These are phyloP conservation scores for Microcyclosporella mali DNA, from an alignment of 2,329 filamentous ascomycete genomes.

Conservation along the genomic window DNA sequence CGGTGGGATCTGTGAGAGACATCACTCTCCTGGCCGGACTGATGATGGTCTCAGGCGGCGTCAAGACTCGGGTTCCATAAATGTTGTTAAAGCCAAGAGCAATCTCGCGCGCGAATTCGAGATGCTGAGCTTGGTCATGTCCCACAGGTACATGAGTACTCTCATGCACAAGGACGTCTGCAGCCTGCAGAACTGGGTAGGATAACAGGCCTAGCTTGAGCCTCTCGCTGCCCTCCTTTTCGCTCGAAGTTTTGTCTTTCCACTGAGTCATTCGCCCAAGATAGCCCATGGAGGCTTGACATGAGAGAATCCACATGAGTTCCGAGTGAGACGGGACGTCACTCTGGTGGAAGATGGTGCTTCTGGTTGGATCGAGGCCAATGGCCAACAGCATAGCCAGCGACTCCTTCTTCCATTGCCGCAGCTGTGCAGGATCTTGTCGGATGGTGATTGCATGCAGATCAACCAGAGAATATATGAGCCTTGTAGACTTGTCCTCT, in stretches of 20 bases:
- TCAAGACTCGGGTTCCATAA: slow-evolving; percentile 55
- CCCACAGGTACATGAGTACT: slow-evolving; percentile 94
- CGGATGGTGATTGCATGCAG: slow-evolving; percentile 84
- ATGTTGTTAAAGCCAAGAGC: slow-evolving; percentile 80
- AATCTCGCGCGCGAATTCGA: slow-evolving; percentile 85
- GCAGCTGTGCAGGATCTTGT: slow-evolving; percentile 58
- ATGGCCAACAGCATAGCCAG: slow-evolving; percentile 77
- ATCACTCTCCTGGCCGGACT: slow-evolving; percentile 82
- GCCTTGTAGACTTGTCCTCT: slow-evolving; percentile 49
- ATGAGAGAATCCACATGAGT: slow-evolving; percentile 95
- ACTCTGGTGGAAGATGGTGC: slow-evolving; percentile 71
- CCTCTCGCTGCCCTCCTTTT: slow-evolving; percentile 40
- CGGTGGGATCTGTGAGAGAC: slow-evolving; percentile 70
- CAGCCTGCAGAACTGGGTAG: slow-evolving; percentile 91
- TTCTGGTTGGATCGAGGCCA: slow-evolving; percentile 71
- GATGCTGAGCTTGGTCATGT: slow-evolving; percentile 89
- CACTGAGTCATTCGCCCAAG: slow-evolving; percentile 98
- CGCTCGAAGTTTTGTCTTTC: slow-evolving; percentile 59
- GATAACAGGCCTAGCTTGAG: slow-evolving; percentile 88
- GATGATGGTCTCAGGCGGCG: slow-evolving; percentile 63
- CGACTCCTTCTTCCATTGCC: slow-evolving; percentile 62
- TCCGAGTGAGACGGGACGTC: slow-evolving; percentile 68
- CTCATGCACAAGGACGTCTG: slow-evolving; percentile 82
- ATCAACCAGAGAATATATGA: slow-evolving; percentile 86
- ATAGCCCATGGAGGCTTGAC: slow-evolving; percentile 85